Evolutionary conservation across 805 yeast species (phyloP).

Genomic region (Ogataea henricii): DNA sequence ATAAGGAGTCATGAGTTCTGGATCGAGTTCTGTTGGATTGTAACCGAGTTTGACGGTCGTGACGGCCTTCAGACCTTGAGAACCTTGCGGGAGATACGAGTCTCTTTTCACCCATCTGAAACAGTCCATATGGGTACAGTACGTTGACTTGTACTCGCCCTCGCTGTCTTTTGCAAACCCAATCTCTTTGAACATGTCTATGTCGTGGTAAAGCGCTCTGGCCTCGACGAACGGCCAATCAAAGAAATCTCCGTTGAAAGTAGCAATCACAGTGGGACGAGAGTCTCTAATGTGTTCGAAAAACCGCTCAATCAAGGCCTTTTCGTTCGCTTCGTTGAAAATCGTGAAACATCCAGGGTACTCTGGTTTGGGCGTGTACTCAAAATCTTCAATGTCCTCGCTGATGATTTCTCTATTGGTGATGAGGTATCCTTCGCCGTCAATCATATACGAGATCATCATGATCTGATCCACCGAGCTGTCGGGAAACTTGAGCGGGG

Average conservation of each 20-base stretch:
- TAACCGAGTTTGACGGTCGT: constrained; percentile 95
- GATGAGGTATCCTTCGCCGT: constrained; percentile 92
- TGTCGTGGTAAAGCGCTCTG: constrained; percentile 78
- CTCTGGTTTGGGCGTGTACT: constrained; percentile 96
- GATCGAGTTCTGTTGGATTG: constrained; percentile 94
- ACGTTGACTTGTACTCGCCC: constrained; percentile 88
- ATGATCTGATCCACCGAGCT: constrained; percentile 86
- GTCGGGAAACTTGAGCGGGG: constrained; percentile 95
- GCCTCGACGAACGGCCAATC: constrained; percentile 99
- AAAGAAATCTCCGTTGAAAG: constrained; percentile 97
- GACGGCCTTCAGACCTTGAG: constrained; percentile 97
- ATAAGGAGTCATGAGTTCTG: constrained; percentile 97
- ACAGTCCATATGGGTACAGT: constrained; percentile 97
- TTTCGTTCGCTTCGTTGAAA: constrained; percentile 87
- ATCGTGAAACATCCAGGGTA: constrained; percentile 87
- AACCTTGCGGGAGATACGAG: constrained; percentile 95
- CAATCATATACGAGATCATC: constrained; percentile 99
- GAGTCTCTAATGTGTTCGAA: constrained; percentile 89
- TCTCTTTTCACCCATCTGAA: constrained; percentile 98
- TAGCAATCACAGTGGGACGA: constrained; percentile 94
- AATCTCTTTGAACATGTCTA: constrained; percentile 88
- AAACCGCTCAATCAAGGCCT: constrained; percentile 69
- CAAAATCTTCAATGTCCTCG: constrained; percentile 94
- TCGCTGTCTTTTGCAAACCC: constrained; percentile 90
- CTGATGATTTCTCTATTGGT: constrained; percentile 94